Evolutionary conservation across 371 early-diverging fungal genomes (phyloP).

Genomic region (Rhizopus sp.): DNA sequence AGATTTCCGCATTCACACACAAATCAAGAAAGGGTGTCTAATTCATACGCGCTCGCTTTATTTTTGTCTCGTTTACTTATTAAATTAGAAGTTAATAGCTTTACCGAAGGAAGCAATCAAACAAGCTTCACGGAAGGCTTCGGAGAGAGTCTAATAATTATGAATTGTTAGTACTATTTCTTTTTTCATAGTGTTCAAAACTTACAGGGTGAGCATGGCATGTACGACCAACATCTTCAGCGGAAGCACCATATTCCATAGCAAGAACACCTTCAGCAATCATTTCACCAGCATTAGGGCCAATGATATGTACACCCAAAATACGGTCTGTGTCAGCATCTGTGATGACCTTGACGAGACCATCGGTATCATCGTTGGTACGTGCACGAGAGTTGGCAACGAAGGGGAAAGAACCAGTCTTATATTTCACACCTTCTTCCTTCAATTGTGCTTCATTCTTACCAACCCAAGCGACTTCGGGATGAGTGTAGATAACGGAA

Average conservation of each 20-base stretch:
- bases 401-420: slow-evolving; percentile 93
- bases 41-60: too few relatives aligned
- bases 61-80: not conserved
- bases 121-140: slow-evolving; percentile 98
- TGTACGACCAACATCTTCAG: slow-evolving; percentile 96
- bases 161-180: slow-evolving; percentile 2
- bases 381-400: slow-evolving; percentile 97
- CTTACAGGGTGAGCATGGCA: slow-evolving; percentile 95
- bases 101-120: slow-evolving; percentile 77
- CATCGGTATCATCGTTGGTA: slow-evolving; percentile 95
- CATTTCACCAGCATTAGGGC: slow-evolving; percentile 98
- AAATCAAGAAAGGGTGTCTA: not conserved
- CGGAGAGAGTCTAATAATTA: slow-evolving; percentile 74
- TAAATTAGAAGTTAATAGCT: slow-evolving; percentile 66
- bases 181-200: slow-evolving; percentile 10
- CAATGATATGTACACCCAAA: slow-evolving; percentile 96
- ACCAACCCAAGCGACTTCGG: slow-evolving; percentile 99
- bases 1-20: too few relatives aligned
- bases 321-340: slow-evolving; percentile 96
- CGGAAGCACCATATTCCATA: slow-evolving; percentile 96
- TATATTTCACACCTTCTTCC: slow-evolving; percentile 82
- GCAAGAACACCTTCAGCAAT: slow-evolving; percentile 97
- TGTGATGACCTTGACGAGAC: slow-evolving; percentile 94
- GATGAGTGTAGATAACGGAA: slow-evolving; percentile 97
- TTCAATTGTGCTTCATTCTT: slow-evolving; percentile 94